phyloP scores from a whole-genome alignment of 768 basidiomycete species.

The Crucibulum laeve region DNA sequence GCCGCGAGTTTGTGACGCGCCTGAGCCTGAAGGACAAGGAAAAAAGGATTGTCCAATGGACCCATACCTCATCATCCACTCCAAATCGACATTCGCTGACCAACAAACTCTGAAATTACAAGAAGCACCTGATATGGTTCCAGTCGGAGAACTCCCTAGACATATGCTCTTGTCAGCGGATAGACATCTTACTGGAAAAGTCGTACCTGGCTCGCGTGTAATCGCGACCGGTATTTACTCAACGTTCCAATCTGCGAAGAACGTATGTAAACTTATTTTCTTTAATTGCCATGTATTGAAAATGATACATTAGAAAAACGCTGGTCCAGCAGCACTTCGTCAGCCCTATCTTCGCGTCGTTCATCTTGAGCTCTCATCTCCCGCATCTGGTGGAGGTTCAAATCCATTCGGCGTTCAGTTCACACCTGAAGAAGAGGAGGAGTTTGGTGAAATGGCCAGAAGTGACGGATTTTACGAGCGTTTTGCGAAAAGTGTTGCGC shows the following conservation, averaged over 20 bases:
- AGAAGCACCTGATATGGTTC: constrained; percentile 99
- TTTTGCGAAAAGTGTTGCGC: constrained; percentile 91
- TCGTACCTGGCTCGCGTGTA: constrained; percentile 94
- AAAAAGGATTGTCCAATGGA: constrained; percentile 97
- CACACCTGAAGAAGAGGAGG: constrained; percentile 94
- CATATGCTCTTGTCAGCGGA: constrained; percentile 94
- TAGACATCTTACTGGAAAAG: constrained; percentile 85
- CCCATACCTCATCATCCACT: constrained; percentile 93
- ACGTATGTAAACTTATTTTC: constrained; percentile 40
- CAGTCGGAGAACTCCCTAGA: constrained; percentile 94
- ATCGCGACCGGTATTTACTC: constrained; percentile 96
- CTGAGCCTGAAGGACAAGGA: constrained; percentile 73
- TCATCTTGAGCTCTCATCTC: constrained; percentile 86
- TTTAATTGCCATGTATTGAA: constrained; percentile 2
- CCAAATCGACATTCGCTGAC: constrained; percentile 91
- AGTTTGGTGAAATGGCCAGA: constrained; percentile 88
- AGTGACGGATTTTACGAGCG: constrained; percentile 89
- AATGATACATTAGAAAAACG: constrained; percentile 51
- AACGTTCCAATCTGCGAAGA: constrained; percentile 87
- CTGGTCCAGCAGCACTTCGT: constrained; percentile 84
- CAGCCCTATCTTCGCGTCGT: constrained; percentile 92
- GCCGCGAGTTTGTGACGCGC: constrained; percentile 84
- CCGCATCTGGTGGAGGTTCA: constrained; percentile 63
- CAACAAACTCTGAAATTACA: constrained; percentile 96
- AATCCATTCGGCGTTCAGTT: constrained; percentile 89